Evolutionary conservation across 352 stramenopile genomes (phyloP), one percentile per base, ranked within the genome.

Genomic region (Aphanomyces invadans): DNA sequence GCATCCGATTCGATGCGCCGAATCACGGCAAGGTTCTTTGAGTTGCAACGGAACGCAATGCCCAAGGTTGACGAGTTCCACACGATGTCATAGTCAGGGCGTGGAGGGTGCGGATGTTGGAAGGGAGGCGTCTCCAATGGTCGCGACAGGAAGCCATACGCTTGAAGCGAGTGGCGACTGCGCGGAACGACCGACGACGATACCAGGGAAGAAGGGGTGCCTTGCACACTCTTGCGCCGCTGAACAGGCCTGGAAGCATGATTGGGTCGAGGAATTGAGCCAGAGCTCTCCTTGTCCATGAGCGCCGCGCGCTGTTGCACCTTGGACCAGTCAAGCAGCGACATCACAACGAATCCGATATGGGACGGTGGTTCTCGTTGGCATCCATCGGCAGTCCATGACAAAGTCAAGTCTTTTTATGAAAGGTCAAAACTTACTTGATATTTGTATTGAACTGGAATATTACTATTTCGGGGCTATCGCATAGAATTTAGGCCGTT

Each of bases 31-130:
- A 45, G 31, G 33, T 67, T 67, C 29, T 67, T 67, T 9, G 60
- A 67, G 49, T 67, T 67, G 60, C 60, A 67, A 21, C 60, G 60
- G 38, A 67, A 67, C 3, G 54, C 60, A 44, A 67, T 44, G 11
- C 60, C 60, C 7, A 67, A 25, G 45, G 54, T 59, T 28, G 60
- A 36, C 21, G 42, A 42, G 33, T 60, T 26, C 60, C 60, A 67
- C 28, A 67, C 36, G 25, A 67, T 60, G 15, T 67, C 42, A 44
- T 67, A 67, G 12, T 57, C 42, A 19, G 28, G 23, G 17, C 59
- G 42, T 17, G 59, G n/a, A n/a, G n/a, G n/a, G n/a, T n/a, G n/a
- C 28, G 31, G 46, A 28, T 23, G 17, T 19, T 62, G 29, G 38
- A 12, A 10, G 19, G 15, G 11, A 21, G 21, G 12, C 25, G 15